phyloP scores from a whole-genome alignment of 352 stramenopile genomes.

The Globisporangium alternatum region DNA sequence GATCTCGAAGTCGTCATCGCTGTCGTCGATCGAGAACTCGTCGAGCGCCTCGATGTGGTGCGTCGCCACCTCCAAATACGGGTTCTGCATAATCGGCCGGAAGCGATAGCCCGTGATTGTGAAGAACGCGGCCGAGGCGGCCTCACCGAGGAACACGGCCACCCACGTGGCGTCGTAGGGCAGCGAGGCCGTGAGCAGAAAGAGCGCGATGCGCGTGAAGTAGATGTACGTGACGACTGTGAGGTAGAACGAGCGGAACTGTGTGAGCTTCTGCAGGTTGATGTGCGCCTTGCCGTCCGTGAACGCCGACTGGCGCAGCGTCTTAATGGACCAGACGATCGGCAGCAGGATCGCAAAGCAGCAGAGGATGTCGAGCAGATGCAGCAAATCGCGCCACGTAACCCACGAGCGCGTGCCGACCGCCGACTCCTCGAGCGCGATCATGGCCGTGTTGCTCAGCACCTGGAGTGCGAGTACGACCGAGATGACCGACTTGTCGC shows the following conservation, averaged over 20 bases:
- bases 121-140: conserved; percentile 92
- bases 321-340: conserved; percentile 95
- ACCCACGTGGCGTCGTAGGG: conserved; percentile 89
- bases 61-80: conserved; percentile 86
- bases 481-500: conserved; percentile 95
- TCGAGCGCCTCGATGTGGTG: conserved; percentile 72
- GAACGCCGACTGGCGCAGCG: conserved; percentile 72
- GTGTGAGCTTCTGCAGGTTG: conserved; percentile 91
- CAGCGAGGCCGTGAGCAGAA: conserved; percentile 90
- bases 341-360: conserved; percentile 95
- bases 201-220: conserved; percentile 96
- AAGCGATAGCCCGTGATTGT: conserved; percentile 90
- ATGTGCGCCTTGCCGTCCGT: conserved; percentile 87
- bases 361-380: conserved; percentile 96
- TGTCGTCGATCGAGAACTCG: conserved; percentile 53
- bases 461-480: conserved; percentile 91
- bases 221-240: conserved; percentile 98
- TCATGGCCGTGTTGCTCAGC: conserved; percentile 94
- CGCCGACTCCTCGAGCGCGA: conserved; percentile 80
- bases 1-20: conserved; percentile 37
- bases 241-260: conserved; percentile 97
- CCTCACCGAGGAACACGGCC: conserved; percentile 59
- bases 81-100: conserved; percentile 86
- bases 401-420: conserved; percentile 72
- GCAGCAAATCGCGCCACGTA: conserved; percentile 88